A percentile compares a stretch with the other conserved stretches of the same genome.
phyloP scores from a whole-genome alignment of 2,329 filamentous ascomycete genomes.

The Aspergillus texensis region DNA sequence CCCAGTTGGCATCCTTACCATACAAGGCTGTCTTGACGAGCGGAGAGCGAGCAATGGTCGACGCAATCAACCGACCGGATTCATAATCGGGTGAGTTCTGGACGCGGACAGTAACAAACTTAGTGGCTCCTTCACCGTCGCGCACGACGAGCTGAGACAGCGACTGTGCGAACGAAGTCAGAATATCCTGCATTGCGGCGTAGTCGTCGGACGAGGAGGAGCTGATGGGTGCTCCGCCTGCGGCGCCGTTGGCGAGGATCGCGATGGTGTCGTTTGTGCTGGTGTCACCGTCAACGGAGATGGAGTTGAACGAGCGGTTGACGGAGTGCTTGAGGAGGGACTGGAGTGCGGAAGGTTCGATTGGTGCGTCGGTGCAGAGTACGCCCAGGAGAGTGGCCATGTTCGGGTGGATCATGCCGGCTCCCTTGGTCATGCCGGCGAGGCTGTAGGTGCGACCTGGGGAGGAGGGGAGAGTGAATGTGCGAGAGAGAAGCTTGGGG shows the following conservation, averaged over 20 bases:
- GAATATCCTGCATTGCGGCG: constrained; percentile 67
- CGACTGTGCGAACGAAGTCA: constrained; percentile 78
- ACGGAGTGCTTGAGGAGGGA: constrained; percentile 73
- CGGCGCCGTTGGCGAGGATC: constrained; percentile 92
- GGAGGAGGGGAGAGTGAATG: constrained; percentile 82
- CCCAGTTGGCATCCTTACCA: constrained; percentile 98
- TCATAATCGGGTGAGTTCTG: constrained; percentile 69
- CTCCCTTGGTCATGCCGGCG: constrained; percentile 95
- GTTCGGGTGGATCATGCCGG: constrained; percentile 99
- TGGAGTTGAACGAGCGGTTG: constrained; percentile 89
- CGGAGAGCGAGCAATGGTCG: constrained; percentile 85
- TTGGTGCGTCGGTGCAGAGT: constrained; percentile 85
- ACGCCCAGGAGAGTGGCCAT: constrained; percentile 95
- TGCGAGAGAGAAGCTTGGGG: constrained; percentile 85
- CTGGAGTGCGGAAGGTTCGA: constrained; percentile 69
- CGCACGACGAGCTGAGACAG: constrained; percentile 91
- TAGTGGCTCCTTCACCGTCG: constrained; percentile 95
- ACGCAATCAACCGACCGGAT: constrained; percentile 77
- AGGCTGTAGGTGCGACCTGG: constrained; percentile 76
- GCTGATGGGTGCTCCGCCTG: constrained; percentile 68
- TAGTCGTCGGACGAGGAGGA: constrained; percentile 63
- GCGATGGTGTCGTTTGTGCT: constrained; percentile 97
- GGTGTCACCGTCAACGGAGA: constrained; percentile 95
- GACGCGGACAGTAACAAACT: constrained; percentile 93
- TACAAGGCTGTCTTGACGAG: constrained; percentile 97